Evolutionary conservation across 2,329 filamentous ascomycete species (phyloP), one percentile per base, ranked within the genome.

Genomic region (Paradendryphiella salina): DNA sequence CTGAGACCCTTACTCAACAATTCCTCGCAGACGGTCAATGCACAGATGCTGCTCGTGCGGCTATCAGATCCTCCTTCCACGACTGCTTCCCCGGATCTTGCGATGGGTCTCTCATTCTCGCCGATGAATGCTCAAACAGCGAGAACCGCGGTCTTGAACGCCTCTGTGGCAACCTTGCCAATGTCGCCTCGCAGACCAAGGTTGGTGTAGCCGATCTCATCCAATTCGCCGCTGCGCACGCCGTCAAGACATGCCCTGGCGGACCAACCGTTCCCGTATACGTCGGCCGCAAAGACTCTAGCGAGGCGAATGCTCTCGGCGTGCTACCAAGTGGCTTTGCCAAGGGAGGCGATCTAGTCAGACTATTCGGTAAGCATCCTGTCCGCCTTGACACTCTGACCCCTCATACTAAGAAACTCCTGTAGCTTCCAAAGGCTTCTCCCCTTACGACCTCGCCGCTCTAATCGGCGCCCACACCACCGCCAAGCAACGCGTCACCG

Each of bases 71-170:
- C 3, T 60, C 67, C 2, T 73, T 73, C 56, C 70, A 73, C 18
- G 70, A 72, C 50, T 72, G 69, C 57, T 71, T 71, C 64, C 66
- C 67, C 38, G 70, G 69, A 11, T 66, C 67, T 2, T 72, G 69
- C 37, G 70, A 73, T 34, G 70, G 70, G 8, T 73, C 70, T 20
- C 58, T 73, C 20, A 70, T 73, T 40, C 64, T 72, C 13, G 67
- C 70, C 15, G 48, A 65, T 15, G 70, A 73, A 42, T 74, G 74
- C 53, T 57, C 62, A 1, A 67, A 73, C 14, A 8, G 44, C 0
- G 70, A 75, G 45, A 75, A 83, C 62, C 60, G 47, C 2, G 80
- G 79, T 0, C 69, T 84, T 1, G 57, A 71, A 46, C 68, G 66
- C 4, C 75, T 80, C 20, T 76, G 74, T 13, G 56, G 59, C 3